phyloP scores from a whole-genome alignment of 306 rosid species.

The Crotalaria pallida region DNA sequence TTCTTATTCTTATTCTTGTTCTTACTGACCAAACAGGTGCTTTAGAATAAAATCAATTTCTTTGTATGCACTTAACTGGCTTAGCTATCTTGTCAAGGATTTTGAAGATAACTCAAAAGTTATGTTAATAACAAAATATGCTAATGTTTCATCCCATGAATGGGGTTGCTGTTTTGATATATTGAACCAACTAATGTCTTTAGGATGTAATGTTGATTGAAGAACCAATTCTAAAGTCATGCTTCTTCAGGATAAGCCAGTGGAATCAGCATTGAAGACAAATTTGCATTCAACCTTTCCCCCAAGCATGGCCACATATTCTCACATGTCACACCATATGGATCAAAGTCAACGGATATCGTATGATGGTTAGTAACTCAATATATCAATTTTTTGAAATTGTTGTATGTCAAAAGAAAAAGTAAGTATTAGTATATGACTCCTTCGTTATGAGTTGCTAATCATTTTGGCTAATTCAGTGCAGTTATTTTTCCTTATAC shows the following conservation, averaged over 20 bases:
- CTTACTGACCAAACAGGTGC: background rate
- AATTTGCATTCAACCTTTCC: conserved; percentile 44
- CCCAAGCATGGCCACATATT: conserved; percentile 49
- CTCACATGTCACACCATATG: conserved; percentile 42
- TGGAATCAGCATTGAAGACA: conserved; percentile 59
- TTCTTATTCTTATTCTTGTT: background rate
- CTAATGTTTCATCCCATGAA: conserved; percentile 23
- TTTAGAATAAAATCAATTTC: background rate
- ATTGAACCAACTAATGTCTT: conserved; percentile 47
- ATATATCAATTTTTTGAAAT: background rate
- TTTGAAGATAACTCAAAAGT: conserved; percentile 9
- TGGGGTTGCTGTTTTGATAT: conserved; percentile 39
- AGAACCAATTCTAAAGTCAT: conserved; percentile 73
- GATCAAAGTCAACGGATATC: conserved; percentile 46
- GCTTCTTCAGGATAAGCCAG: conserved; percentile 90
- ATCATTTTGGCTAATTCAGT: too few species aligned
- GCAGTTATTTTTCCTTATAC: too few species aligned
- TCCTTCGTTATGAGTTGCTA: too few species aligned
- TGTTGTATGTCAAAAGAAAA: too few species aligned
- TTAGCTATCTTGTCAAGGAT: conserved; percentile 7
- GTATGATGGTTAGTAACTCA: conserved; percentile 61
- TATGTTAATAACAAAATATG: conserved; percentile 14
- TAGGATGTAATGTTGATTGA: conserved; percentile 70
- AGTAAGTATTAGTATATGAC: too few species aligned
- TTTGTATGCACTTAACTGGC: background rate